Conservation (phyloP, 805 yeast genomes). For the Candida verbasci region DNA sequence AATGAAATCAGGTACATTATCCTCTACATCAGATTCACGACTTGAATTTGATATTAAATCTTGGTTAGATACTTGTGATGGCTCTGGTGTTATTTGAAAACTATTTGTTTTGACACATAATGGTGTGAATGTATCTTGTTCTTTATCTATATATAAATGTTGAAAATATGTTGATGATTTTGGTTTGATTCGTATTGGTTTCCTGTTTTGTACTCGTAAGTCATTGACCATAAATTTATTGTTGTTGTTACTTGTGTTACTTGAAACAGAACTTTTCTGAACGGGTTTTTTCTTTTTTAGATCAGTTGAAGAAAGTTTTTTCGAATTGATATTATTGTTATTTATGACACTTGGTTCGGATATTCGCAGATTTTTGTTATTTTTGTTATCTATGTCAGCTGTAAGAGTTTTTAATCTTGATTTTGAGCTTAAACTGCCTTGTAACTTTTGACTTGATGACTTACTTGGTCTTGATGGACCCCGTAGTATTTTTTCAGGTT, state of each 20-base stretch:
- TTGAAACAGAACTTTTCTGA: background rate
- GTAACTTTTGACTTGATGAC: background rate
- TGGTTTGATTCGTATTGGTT: conserved; percentile 7
- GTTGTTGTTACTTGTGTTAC: background rate
- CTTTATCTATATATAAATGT: conserved; percentile 1
- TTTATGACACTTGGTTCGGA: too few species aligned
- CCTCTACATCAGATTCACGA: background rate
- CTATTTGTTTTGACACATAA: background rate
- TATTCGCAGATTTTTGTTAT: too few species aligned
- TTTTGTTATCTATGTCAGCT: background rate
- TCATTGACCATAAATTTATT: background rate
- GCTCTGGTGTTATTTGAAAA: conserved; percentile 1
- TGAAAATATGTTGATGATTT: conserved; percentile 9
- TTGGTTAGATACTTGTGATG: background rate
- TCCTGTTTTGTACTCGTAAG: background rate
- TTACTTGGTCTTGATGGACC: conserved; percentile 3
- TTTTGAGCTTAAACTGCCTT: too few species aligned
- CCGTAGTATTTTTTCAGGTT: background rate
- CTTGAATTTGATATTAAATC: background rate
- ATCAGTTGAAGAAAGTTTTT: too few species aligned
- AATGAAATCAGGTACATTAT: conserved; percentile 13
- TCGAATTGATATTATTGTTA: too few species aligned
- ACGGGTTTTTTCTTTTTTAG: too few species aligned
- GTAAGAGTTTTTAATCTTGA: background rate
- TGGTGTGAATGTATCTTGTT: background rate